Evolutionary conservation across 1,284 basidiomycete genomes (phyloP).

Genomic region (Apiotrichum veenhuisii): DNA sequence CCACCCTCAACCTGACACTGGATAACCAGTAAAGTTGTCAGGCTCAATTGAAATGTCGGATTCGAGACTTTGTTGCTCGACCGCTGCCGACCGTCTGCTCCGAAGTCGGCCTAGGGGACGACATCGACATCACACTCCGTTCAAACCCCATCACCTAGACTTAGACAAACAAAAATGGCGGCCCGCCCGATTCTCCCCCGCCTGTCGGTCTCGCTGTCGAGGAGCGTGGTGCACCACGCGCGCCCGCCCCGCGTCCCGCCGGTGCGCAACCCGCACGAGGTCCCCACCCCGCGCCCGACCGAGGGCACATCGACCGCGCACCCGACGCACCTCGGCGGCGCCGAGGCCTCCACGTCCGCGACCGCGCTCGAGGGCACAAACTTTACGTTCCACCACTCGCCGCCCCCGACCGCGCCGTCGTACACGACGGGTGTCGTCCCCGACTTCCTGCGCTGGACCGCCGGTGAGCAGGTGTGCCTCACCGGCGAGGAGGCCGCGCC

Average conservation of each 20-base stretch:
- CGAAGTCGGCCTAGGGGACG: not conserved
- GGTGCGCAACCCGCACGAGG: slow-evolving; percentile 31
- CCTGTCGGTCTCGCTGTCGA: slow-evolving; percentile 7
- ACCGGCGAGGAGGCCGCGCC: slow-evolving; percentile 35
- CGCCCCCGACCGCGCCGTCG: slow-evolving; percentile 40
- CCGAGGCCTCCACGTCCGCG: slow-evolving; percentile 3
- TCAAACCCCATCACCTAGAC: not conserved
- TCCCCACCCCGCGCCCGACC: slow-evolving; percentile 29
- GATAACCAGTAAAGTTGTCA: too few species aligned
- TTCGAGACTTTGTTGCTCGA: too few species aligned
- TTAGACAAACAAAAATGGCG: too few species aligned
- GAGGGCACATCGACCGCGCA: slow-evolving; percentile 38
- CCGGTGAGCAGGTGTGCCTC: slow-evolving; percentile 27
- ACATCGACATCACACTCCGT: not conserved
- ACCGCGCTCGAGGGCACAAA: slow-evolving; percentile 21
- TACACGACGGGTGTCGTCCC: slow-evolving; percentile 41
- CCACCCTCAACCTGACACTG: too few species aligned
- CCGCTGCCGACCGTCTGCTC: too few species aligned
- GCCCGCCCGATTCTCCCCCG: slow-evolving; percentile 16
- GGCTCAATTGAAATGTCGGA: too few species aligned
- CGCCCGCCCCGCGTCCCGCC: slow-evolving; percentile 38
- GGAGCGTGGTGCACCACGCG: slow-evolving; percentile 39
- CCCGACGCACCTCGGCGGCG: slow-evolving; percentile 13
- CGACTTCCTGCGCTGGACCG: slow-evolving; percentile 36
- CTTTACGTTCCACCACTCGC: slow-evolving; percentile 41